phyloP scores from a whole-genome alignment of 306 rosid genomes.

The Corylus heterophylla region DNA sequence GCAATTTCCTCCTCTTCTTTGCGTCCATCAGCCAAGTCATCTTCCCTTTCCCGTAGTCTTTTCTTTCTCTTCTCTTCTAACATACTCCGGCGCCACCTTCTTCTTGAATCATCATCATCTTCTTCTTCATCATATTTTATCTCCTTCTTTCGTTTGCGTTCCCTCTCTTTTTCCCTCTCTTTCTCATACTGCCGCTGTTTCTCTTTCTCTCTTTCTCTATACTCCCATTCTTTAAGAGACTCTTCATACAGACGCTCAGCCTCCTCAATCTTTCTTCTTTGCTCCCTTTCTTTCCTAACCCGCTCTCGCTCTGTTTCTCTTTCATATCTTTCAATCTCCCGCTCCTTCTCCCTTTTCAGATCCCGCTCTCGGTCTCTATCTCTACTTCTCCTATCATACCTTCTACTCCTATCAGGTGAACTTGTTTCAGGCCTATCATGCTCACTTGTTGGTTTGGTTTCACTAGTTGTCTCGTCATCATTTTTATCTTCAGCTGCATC shows the following conservation, averaged over 20 bases:
- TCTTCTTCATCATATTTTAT: slow-evolving; percentile 88
- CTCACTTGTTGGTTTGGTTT: slow-evolving; percentile 62
- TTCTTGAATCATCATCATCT: slow-evolving; percentile 92
- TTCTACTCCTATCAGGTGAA: slow-evolving; percentile 81
- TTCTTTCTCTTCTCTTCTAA: slow-evolving; percentile 92
- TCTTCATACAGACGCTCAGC: slow-evolving; percentile 88
- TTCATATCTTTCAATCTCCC: slow-evolving; percentile 94
- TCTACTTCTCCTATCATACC: slow-evolving; percentile 80
- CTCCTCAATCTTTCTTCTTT: slow-evolving; percentile 82
- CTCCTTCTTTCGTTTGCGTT: slow-evolving; percentile 89
- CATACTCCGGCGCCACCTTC: slow-evolving; percentile 86
- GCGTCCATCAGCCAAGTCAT: slow-evolving; percentile 72
- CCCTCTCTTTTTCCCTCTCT: slow-evolving; percentile 94
- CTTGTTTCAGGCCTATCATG: slow-evolving; percentile 71
- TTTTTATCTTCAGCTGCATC: slow-evolving; percentile 71
- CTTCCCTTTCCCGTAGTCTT: slow-evolving; percentile 86
- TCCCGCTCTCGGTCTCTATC: slow-evolving; percentile 91
- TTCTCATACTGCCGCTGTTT: slow-evolving; percentile 90
- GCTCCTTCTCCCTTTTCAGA: slow-evolving; percentile 84
- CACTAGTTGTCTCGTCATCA: slow-evolving; percentile 68
- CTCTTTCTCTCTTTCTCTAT: slow-evolving; percentile 91
- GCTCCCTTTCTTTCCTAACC: slow-evolving; percentile 92
- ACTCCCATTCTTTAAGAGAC: slow-evolving; percentile 92
- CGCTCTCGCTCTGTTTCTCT: slow-evolving; percentile 98
- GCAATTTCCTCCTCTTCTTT: slow-evolving; percentile 91